Base-by-base conservation (phyloP, 192 early-diverging fungal genomes). In the Coemansia sp. region DNA sequence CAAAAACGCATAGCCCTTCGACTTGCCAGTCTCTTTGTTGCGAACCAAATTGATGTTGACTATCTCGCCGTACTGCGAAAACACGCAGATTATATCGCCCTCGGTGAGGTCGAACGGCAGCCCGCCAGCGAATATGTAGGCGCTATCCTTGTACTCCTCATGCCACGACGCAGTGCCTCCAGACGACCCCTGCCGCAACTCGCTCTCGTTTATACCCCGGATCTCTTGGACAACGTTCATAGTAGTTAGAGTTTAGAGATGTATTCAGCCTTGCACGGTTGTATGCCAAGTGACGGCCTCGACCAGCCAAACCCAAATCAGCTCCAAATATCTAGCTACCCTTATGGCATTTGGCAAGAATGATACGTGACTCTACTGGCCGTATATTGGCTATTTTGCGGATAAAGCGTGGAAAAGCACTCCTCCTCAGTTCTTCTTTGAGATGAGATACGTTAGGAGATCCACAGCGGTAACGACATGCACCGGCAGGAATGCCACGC, bases 381-480 rank as follows among this genome's bases (percentile, higher is more conserved):
- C 31, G 31, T 31, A 31, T 4, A 31, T 31, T 31, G 31, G 31
- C 31, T 31, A 31, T 31, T 31, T 31, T 23, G 39, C 60, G 60
- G 43, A 43, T n/a, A 24, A 37, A 14, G 14, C 46, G 42, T 2
- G 55, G 21, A 43, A 65, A 42, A 43, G 28, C 43, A n/a, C 33
- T 48, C 16, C n/a, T 16, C 5, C 33, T 58, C 34, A 58, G 56
- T 58, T 58, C 66, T 74, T 66, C 28, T 72, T 64, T 42, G 89
- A 86, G 63, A 93, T 89, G 66, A 99, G 75, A 67, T 84, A 92
- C 1, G 87, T 76, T 21, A 99, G 83, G 60, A 99, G 77, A 74
- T 99, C 97, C 50, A 97, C 88, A 73, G 96, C 96, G 59, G 95
- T 99, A 26, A 97, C 86, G n/a, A 99, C 93, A 58, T 91, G 88